These are phyloP conservation scores for Brassica carinata DNA, from an alignment of 345 rosid species.

Conservation along the genomic window DNA sequence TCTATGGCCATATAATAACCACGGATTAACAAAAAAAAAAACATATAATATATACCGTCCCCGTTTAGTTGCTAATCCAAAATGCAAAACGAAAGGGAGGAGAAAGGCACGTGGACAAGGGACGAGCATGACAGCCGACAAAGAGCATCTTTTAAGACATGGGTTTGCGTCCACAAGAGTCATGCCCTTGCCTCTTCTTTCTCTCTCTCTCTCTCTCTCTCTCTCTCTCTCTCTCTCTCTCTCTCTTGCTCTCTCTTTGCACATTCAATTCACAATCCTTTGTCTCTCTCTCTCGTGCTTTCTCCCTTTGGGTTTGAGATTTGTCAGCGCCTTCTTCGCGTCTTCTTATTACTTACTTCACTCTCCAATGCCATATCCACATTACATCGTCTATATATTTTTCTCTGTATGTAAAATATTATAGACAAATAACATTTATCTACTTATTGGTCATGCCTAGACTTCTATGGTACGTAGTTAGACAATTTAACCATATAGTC, in stretches of 20 bases:
- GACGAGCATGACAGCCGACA: constrained; percentile 48
- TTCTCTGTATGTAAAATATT: background rate
- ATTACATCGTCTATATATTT: background rate
- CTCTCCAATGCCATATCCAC: constrained; percentile 37
- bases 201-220: constrained; percentile 22
- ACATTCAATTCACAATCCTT: constrained; percentile 39
- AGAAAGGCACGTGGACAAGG: constrained; percentile 41
- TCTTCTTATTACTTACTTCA: constrained; percentile 38
- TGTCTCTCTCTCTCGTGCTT: constrained; percentile 41
- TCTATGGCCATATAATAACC: too few relatives aligned
- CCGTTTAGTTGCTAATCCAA: constrained; percentile 4
- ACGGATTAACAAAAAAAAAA: too few relatives aligned
- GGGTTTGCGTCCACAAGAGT: constrained; percentile 49
- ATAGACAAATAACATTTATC: background rate
- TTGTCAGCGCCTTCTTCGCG: constrained; percentile 84
- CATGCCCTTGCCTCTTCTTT: constrained; percentile 32
- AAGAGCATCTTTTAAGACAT: constrained; percentile 72
- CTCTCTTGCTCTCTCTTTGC: constrained; percentile 26
- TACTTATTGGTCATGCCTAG: constrained; percentile 6
- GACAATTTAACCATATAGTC: constrained; percentile 2
- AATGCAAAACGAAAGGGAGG: constrained; percentile 24
- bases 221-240: constrained; percentile 35
- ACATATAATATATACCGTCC: background rate
- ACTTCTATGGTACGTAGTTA: background rate
- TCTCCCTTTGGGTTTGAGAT: constrained; percentile 40